Evolutionary conservation across 345 rosid species (phyloP).

Genomic region (Brassica rapa): DNA sequence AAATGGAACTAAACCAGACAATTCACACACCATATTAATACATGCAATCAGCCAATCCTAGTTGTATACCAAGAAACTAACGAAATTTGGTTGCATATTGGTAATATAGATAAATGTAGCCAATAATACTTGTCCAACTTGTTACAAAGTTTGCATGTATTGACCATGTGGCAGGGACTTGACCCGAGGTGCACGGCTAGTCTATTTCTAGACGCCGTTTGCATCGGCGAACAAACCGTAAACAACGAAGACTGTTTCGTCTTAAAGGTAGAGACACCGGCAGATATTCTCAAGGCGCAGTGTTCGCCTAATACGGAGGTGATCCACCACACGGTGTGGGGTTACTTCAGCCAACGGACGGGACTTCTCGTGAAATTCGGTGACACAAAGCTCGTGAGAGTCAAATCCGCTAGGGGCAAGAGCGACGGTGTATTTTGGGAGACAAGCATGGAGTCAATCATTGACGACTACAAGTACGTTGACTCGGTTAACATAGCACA

Average conservation of each 20-base stretch:
- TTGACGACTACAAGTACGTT: constrained; percentile 64
- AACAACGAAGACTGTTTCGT: constrained; percentile 69
- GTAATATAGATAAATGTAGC: not conserved
- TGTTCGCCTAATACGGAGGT: constrained; percentile 71
- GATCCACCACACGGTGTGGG: constrained; percentile 85
- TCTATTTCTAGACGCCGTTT: constrained; percentile 68
- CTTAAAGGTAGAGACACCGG: constrained; percentile 65
- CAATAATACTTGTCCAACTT: not conserved
- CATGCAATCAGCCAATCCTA: not conserved
- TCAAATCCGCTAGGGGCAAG: constrained; percentile 52
- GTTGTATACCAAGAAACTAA: not conserved
- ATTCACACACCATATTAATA: not conserved
- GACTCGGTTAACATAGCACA: constrained; percentile 79
- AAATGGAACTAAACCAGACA: not conserved
- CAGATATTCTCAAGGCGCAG: constrained; percentile 56
- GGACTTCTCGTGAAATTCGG: constrained; percentile 70
- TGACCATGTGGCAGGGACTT: constrained; percentile 56
- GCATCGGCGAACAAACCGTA: constrained; percentile 65
- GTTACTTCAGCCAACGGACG: constrained; percentile 87
- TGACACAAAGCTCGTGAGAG: constrained; percentile 72
- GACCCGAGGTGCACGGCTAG: constrained; percentile 84
- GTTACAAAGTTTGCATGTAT: not conserved
- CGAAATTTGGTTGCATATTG: not conserved
- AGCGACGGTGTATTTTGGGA: constrained; percentile 73
- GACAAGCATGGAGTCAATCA: constrained; percentile 64